Evolutionary conservation across 371 early-diverging fungal genomes (phyloP), one percentile per base, ranked within the genome.

Genomic region (Syncephalastrum monosporum): DNA sequence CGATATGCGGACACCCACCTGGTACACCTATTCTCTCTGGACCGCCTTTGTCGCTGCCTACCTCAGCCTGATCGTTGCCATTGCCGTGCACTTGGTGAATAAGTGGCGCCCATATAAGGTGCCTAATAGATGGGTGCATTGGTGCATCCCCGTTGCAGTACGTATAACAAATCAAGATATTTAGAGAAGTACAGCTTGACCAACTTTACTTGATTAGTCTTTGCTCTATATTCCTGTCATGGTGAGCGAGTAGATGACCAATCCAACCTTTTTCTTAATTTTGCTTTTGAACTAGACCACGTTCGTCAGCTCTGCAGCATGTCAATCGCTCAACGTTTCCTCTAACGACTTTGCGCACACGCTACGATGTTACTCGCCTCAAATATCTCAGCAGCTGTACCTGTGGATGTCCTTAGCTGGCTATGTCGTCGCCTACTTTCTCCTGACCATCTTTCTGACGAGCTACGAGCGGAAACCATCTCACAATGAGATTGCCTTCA

Each of bases 401-500:
- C 62, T 89, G 12, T 81, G 80, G 67, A 51, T 80, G n/a, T 82
- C 88, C 0, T 47, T 88, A 0, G 57, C 81, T 1, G 87, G 83
- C 1, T 89, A 89, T 53, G 72, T 85, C 0, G 61, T 82, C 3
- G 86, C 87, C 6, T 87, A 88, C 54, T 66, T 86, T 38, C 58
- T 88, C 14, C 68, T 87, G 61, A 87, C 87, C 14, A 72, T 85
- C 14, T 88, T 89, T 59, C 64, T 89, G 25, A 86, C 90, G 1
- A 87, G 87, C 3, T 84, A 85, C 57, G 90, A 89, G 58, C 74
- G 86, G 5, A 81, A 79, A 15, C 90, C 90, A 0, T 71, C 64
- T 7, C 69, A 79, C 29, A 85, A 87, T 50, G 90, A 88, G 71
- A 88, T 88, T 24, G 85, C 85, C 33, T 89, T 84, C 67, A 81